phyloP scores from a whole-genome alignment of 148 eudicot genomes.

The Cornus suecica region DNA sequence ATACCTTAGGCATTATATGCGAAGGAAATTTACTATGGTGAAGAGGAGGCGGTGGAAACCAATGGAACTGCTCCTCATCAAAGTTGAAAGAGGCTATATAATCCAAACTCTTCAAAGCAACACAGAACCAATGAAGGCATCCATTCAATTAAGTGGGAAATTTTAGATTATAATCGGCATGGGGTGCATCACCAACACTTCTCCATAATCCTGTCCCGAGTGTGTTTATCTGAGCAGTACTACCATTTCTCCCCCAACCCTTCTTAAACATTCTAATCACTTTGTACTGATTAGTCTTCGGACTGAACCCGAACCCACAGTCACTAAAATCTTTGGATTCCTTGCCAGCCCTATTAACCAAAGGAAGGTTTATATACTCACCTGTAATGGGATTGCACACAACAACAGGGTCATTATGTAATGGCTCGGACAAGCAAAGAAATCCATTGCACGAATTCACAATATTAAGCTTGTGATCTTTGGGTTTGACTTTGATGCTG shows the following conservation, averaged over 20 bases:
- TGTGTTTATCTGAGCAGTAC: background rate
- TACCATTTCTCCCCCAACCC: no score
- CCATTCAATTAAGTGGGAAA: background rate
- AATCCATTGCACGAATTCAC: slow-evolving; percentile 1
- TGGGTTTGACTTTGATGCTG: background rate
- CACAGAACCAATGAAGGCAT: slow-evolving; percentile 5
- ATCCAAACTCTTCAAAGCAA: background rate
- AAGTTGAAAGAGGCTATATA: slow-evolving; percentile 15
- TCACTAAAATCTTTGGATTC: background rate
- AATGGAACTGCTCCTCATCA: slow-evolving; percentile 16
- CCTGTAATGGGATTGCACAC: slow-evolving; percentile 22
- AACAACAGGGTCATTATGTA: background rate
- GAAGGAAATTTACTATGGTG: no score
- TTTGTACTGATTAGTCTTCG: background rate
- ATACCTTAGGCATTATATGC: no score
- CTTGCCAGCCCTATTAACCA: no score
- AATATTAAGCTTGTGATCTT: background rate
- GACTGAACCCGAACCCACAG: slow-evolving; percentile 3
- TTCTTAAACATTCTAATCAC: background rate
- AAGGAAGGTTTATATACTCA: slow-evolving; percentile 16
- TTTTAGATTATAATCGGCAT: no score
- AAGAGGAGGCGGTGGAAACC: background rate
- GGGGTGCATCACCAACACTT: background rate
- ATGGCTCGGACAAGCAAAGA: background rate
- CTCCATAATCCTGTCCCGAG: slow-evolving; percentile 7